Evolutionary conservation across 163 green algal genomes (phyloP).

Genomic region (Scenedesmus sp.): DNA sequence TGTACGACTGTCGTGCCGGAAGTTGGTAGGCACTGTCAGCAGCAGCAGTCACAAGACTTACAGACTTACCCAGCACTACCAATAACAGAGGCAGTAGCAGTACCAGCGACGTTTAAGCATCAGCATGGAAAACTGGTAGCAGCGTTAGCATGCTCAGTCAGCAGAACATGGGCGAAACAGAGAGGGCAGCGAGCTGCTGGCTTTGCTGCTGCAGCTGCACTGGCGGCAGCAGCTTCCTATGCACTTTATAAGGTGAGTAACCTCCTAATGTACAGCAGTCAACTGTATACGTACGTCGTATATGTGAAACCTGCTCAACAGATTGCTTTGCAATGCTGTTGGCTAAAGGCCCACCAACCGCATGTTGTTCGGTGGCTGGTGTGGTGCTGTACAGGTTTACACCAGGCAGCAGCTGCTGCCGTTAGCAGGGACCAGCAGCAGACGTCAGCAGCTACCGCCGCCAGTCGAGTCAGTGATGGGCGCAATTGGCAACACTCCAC

Average conservation of each 20-base stretch:
- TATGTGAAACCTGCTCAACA: background rate
- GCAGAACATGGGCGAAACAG: background rate
- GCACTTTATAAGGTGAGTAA: background rate
- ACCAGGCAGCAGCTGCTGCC: background rate
- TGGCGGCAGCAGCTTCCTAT: background rate
- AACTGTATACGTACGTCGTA: too few species aligned
- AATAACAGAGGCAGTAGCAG: background rate
- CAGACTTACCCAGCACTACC: background rate
- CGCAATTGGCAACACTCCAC: conserved; percentile 88
- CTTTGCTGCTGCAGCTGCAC: background rate
- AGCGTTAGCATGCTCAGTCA: background rate
- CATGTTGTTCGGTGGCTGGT: background rate
- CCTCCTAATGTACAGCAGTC: too few species aligned
- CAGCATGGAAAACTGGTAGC: background rate
- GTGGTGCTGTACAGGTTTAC: background rate
- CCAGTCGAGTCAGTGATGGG: conserved; percentile 68
- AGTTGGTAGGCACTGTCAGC: background rate
- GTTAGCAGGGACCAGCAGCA: background rate
- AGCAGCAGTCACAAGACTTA: background rate
- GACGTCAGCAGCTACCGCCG: background rate
- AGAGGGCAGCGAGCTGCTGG: background rate
- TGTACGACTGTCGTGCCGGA: too few species aligned
- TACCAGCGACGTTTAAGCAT: background rate
- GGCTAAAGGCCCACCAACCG: background rate
- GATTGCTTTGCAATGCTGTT: background rate